Conservation (phyloP, 1,284 basidiomycete species). For the Flammula alnicola region DNA sequence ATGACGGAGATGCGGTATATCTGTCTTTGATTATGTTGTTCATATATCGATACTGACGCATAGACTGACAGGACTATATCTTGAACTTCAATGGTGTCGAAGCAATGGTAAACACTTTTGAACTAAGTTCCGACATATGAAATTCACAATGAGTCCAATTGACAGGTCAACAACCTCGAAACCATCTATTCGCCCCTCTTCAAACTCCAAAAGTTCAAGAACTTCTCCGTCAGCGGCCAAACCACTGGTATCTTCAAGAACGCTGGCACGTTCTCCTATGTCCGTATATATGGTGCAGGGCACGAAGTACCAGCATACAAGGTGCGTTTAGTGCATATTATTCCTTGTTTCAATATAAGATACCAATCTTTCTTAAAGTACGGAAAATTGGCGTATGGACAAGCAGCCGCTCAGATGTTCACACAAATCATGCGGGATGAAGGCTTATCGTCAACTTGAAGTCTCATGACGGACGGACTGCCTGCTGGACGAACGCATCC, state of each 20-base stretch:
- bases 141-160: background rate
- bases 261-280: slow-evolving; percentile 60
- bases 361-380: slow-evolving; percentile 21
- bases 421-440: slow-evolving; percentile 41
- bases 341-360: background rate
- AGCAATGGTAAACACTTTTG: slow-evolving; percentile 50
- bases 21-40: background rate
- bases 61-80: slow-evolving; percentile 55
- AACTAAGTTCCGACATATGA: background rate
- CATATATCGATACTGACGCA: slow-evolving; percentile 4
- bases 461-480: too few species aligned
- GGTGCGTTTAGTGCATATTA: background rate
- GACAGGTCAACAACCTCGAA: slow-evolving; percentile 40
- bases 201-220: slow-evolving; percentile 42
- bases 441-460: slow-evolving; percentile 24
- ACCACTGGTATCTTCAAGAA: slow-evolving; percentile 57
- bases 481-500: too few species aligned
- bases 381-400: slow-evolving; percentile 33
- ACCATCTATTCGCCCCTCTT: slow-evolving; percentile 42
- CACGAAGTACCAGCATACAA: slow-evolving; percentile 44
- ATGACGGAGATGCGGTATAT: slow-evolving; percentile 57
- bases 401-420: slow-evolving; percentile 45
- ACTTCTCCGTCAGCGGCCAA: slow-evolving; percentile 52
- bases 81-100: slow-evolving; percentile 64
- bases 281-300: slow-evolving; percentile 53